Evolutionary conservation across 345 rosid species (phyloP), one percentile per base, ranked within the genome.

Genomic region (Arabidopsis suecica): DNA sequence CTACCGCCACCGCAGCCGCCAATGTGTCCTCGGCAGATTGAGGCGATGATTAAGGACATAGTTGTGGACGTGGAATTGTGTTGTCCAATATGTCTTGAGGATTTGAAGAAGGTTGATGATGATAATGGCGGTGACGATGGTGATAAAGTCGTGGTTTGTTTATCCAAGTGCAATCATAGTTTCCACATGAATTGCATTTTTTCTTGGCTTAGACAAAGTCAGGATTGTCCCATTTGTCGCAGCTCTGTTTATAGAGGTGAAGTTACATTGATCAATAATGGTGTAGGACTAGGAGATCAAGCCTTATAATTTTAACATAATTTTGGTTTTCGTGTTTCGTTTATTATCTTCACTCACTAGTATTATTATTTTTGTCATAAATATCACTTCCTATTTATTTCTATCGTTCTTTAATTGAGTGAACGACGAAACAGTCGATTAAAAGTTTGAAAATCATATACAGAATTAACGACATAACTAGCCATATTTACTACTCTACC

Each of bases 31-130:
- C 38, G 7, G 10, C 10, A 47, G 56, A 65, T 65, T 47, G 28
- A 30, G 6, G 28, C 28, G 41, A 18, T n/a, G 42, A 48, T 47
- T 11, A 16, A 63, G 30, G 56, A 32, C n/a, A 11, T 65, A 32
- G 56, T 65, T 47, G 30, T 65, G 30, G 69, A 65, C 5, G 56
- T 65, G n/a, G 69, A 65, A 3, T 47, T 65, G 18, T 47, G 56
- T 65, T 65, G 69, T 65, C 69, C 69, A 9, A 64, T 45, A n/a
- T 64, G 69, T 45, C 69, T 64, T 9, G 69, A 45, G 40, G 69
- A 64, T 64, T 64, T 64, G 56, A 64, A 64, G 10, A 47, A 45
- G 51, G 67, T 41, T 64, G 28, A 58, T 36, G 4, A 54, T 25
- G 8, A 23, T 51, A 11, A 53, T 23, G 57, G 25, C 25, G 1